phyloP scores from a whole-genome alignment of 2,329 filamentous ascomycete genomes.

The Phymatotrichopsis omnivora region DNA sequence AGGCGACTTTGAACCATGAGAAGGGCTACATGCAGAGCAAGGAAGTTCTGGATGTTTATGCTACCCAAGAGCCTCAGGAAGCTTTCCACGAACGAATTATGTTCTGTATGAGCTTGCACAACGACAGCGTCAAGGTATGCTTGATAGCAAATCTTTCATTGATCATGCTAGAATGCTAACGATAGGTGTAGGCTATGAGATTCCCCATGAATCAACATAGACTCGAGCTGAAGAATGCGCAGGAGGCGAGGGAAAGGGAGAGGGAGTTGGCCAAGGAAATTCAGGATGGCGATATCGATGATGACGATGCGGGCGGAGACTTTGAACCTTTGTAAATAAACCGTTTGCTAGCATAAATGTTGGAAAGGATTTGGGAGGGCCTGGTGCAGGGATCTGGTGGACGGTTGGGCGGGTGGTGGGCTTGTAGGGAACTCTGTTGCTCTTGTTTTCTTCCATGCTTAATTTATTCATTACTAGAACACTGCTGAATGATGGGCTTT shows the following conservation, averaged over 20 bases:
- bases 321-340: constrained; percentile 90
- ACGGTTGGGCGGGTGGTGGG: neutral
- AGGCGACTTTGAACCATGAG: constrained; percentile 88
- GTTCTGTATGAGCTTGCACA: constrained; percentile 82
- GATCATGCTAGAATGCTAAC: constrained; percentile 1
- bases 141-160: constrained; percentile 14
- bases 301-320: constrained; percentile 89
- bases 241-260: constrained; percentile 94
- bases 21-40: constrained; percentile 98
- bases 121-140: constrained; percentile 91
- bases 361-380: no score
- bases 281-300: constrained; percentile 91
- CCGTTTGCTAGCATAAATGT: no score
- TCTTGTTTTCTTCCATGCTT: constrained; percentile 1
- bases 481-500: no score
- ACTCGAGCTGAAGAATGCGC: constrained; percentile 91
- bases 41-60: constrained; percentile 90
- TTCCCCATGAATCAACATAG: constrained; percentile 99
- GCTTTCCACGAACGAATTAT: constrained; percentile 95
- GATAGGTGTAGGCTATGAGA: constrained; percentile 66
- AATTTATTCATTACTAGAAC: constrained; percentile 4
- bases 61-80: constrained; percentile 88
- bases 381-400: neutral
- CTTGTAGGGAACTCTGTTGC: neutral
- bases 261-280: constrained; percentile 98